These are phyloP conservation scores for Diplosphaera chodatii DNA, from an alignment of 139 green algal genomes.

Conservation along the genomic window DNA sequence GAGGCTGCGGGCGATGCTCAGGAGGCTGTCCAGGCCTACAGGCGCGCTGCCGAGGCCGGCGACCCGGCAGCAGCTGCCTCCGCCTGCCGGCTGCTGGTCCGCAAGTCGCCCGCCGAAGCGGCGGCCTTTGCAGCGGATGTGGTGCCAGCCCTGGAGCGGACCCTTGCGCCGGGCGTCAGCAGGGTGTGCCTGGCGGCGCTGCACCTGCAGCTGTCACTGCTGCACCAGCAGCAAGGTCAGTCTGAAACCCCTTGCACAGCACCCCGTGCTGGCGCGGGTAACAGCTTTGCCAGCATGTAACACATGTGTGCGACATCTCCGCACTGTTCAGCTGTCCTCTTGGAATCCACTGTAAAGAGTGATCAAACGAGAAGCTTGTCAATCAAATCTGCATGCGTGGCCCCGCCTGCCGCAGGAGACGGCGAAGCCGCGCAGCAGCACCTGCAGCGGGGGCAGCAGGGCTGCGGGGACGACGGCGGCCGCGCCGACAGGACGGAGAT, in stretches of 20 bases:
- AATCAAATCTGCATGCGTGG: too few relatives aligned
- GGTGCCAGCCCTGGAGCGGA: neutral
- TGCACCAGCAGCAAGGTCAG: neutral
- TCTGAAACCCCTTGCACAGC: too few relatives aligned
- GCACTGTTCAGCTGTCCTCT: too few relatives aligned
- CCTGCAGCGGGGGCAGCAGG: neutral
- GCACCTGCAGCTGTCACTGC: neutral
- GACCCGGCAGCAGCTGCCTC: slow-evolving; percentile 3
- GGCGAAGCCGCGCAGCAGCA: neutral
- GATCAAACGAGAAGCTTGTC: too few relatives aligned
- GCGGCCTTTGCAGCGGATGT: neutral
- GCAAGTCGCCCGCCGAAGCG: neutral
- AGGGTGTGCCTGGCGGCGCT: neutral
- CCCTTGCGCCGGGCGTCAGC: neutral
- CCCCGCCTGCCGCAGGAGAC: neutral
- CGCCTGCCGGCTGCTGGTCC: neutral
- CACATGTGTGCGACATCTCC: too few relatives aligned
- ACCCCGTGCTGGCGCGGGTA: too few relatives aligned
- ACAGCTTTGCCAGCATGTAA: too few relatives aligned
- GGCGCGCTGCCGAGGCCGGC: neutral
- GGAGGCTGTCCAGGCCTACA: neutral
- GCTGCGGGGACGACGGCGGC: too few relatives aligned
- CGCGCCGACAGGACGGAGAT: neutral
- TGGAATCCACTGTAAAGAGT: too few relatives aligned
- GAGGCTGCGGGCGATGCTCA: neutral